Evolutionary conservation across 2,329 filamentous ascomycete genomes (phyloP), one percentile per base, ranked within the genome.

Genomic region (Trichoderma aggressivum): DNA sequence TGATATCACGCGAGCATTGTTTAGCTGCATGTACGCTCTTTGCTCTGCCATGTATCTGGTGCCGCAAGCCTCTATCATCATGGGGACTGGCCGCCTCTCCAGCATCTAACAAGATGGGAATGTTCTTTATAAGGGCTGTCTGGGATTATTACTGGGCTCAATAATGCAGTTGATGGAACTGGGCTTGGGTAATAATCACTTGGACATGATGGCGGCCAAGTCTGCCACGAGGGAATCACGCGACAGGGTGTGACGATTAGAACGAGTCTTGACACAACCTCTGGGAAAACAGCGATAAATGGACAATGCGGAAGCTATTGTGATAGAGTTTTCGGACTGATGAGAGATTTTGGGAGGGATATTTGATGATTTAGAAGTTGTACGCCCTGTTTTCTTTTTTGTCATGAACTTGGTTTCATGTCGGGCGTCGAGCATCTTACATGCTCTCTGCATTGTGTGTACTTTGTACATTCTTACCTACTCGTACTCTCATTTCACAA

Each of bases 271-370:
- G 56, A 69, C 39, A 61, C 6, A 50, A 26, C 32, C 39, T 26
- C 65, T 61, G 56, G 55, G 64, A 61, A 68, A 39, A 12, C n/a
- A 68, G 21, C 36, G 56, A 60, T 50, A 58, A 32, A 58, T 30
- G 28, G 56, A 30, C 65, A 16, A 16, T 18, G 64, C 32, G 58
- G 53, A 34, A 21, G 28, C 56, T n/a, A 61, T 18, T 53, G 39
- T 30, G 56, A 69, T 34, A 28, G 64, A 67, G 53, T 58, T 47
- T 58, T n/a, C 12, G 55, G 53, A 30, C 36, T 59, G 64, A 59
- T 67, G 53, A 39, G 34, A 30, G 34, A 30, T 47, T 30, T 50
- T 59, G 55, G 64, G 64, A n/a, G 2, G 26, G 24, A 7, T 3
- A 18, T 50, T 58, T 66, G 50, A 59, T 59, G 36, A 50, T 59